phyloP scores from a whole-genome alignment of 2,329 filamentous ascomycete species.

The Nigrospora osmanthi region DNA sequence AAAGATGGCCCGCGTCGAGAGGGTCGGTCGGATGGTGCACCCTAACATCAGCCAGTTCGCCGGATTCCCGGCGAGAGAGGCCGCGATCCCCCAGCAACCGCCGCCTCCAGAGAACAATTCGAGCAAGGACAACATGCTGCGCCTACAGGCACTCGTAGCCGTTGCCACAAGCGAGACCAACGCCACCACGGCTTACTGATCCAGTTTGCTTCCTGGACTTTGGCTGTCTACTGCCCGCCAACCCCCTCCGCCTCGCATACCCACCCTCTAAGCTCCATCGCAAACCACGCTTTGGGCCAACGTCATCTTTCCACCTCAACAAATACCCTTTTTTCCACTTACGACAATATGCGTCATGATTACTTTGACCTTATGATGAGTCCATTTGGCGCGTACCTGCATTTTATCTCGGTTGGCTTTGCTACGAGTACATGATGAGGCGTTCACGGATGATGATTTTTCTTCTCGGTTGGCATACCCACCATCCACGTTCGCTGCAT shows the following conservation, averaged over 20 bases:
- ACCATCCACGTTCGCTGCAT: constrained; percentile 22
- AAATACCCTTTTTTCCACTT: background rate
- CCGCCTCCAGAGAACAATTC: constrained; percentile 24
- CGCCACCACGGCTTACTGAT: constrained; percentile 22
- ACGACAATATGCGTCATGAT: constrained; percentile 7
- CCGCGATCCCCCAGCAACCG: constrained; percentile 17
- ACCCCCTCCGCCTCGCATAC: too few relatives aligned
- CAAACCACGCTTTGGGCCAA: too few relatives aligned
- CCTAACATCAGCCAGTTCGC: constrained; percentile 46
- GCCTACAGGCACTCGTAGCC: constrained; percentile 56
- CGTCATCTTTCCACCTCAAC: too few relatives aligned
- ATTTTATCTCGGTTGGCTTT: constrained; percentile 1
- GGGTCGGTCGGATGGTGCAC: constrained; percentile 50
- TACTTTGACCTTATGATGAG: constrained; percentile 11
- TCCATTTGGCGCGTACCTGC: background rate
- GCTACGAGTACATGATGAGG: constrained; percentile 8
- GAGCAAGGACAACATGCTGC: constrained; percentile 38
- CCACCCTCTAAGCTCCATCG: too few relatives aligned
- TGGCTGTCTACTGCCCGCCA: too few relatives aligned
- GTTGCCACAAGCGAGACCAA: constrained; percentile 52
- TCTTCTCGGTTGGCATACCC: constrained; percentile 9
- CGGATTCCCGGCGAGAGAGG: constrained; percentile 37
- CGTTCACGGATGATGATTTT: constrained; percentile 14
- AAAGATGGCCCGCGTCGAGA: constrained; percentile 39
- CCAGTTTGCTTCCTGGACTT: background rate